A percentile compares a stretch with the other conserved stretches of the same genome.
Conservation (phyloP, 2,329 filamentous ascomycete species). For the Aspergillus versicolor region DNA sequence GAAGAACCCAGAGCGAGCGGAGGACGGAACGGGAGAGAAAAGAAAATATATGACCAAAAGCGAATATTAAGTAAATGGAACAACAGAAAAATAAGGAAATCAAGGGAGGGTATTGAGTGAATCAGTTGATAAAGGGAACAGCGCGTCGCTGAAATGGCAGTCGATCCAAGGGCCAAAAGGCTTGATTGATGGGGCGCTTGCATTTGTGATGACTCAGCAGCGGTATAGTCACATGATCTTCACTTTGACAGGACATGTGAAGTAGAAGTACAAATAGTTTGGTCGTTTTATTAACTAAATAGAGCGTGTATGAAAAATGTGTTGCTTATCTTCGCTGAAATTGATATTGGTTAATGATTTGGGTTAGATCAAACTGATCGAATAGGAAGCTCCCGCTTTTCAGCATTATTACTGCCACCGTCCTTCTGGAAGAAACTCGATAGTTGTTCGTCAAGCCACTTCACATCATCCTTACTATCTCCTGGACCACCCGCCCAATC, state of each 20-base stretch:
- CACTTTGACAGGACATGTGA: too few species aligned
- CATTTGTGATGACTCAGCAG: slow-evolving; percentile 17
- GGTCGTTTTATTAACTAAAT: neutral
- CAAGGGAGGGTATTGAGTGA: slow-evolving; percentile 12
- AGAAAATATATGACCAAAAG: neutral
- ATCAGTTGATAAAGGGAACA: slow-evolving; percentile 7
- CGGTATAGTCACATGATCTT: slow-evolving; percentile 3
- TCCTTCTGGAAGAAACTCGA: slow-evolving; percentile 50
- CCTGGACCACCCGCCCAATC: slow-evolving; percentile 69
- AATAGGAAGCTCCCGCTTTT: neutral
- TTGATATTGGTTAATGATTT: neutral
- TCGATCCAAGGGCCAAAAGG: slow-evolving; percentile 1
- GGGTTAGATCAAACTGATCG: neutral
- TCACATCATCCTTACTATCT: slow-evolving; percentile 67
- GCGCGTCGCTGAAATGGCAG: slow-evolving; percentile 2
- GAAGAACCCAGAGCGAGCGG: slow-evolving; percentile 6
- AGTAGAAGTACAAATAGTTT: neutral
- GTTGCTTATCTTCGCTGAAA: neutral
- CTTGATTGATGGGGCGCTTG: slow-evolving; percentile 7
- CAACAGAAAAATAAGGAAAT: slow-evolving; percentile 7
- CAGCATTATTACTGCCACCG: neutral
- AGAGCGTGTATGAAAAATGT: neutral
- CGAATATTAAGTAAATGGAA: neutral
- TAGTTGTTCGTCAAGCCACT: slow-evolving; percentile 68
- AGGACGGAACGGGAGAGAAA: slow-evolving; percentile 4